phyloP scores from a whole-genome alignment of 2,329 filamentous ascomycete genomes.

The Fusarium newnesense region DNA sequence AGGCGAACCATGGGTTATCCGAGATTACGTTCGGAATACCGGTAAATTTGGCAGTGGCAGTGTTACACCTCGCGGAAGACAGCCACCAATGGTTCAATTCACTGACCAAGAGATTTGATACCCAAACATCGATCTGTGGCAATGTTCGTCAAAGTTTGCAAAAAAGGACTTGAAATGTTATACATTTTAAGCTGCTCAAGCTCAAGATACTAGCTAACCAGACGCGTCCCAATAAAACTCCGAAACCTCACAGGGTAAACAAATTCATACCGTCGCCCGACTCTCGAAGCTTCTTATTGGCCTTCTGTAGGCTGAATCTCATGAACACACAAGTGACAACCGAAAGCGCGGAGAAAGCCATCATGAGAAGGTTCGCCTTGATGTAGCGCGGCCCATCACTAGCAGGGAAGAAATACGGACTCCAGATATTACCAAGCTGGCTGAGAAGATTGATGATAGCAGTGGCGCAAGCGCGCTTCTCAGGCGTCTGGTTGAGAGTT shows the following conservation, averaged over 20 bases:
- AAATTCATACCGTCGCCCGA: background rate
- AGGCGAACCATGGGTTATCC: background rate
- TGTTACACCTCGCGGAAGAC: fast-evolving
- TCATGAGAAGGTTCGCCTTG: constrained; percentile 41
- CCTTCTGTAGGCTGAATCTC: background rate
- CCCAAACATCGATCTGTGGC: fast-evolving
- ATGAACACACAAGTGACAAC: background rate
- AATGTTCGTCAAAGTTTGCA: background rate
- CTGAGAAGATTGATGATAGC: constrained; percentile 38
- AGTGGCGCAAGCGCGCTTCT: constrained; percentile 41
- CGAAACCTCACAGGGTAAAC: background rate
- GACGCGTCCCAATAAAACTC: background rate
- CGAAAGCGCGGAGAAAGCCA: constrained; percentile 10
- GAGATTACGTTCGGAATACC: background rate
- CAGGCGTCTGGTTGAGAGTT: constrained; percentile 37
- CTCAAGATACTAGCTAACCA: background rate
- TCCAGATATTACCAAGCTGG: constrained; percentile 42
- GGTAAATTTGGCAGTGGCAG: background rate
- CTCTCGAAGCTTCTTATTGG: background rate
- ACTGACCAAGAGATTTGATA: too few species aligned
- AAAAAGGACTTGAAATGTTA: background rate
- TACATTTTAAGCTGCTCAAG: fast-evolving
- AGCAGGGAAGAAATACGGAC: constrained; percentile 43
- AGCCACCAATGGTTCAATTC: background rate
- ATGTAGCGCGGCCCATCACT: constrained; percentile 38